A percentile compares a stretch with the other conserved stretches of the same genome.
Conservation (phyloP, 352 stramenopile species). For the Saprolegnia parasitica region DNA sequence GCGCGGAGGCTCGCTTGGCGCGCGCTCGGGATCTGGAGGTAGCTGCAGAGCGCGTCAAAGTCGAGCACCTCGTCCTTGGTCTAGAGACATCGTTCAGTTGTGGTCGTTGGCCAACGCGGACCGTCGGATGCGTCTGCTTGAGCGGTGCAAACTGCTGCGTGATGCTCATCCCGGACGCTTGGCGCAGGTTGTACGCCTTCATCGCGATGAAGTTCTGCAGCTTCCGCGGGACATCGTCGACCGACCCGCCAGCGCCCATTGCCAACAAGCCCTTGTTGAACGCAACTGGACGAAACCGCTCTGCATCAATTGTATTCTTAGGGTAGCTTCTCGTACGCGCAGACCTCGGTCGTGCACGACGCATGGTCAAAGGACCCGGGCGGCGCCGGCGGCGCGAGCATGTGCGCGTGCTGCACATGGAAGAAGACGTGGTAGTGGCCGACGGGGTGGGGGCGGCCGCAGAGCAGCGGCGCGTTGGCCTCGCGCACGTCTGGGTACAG, state of each 20-base stretch:
- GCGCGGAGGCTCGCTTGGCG: conserved; percentile 50
- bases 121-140: conserved; percentile 30
- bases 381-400: not conserved
- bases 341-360: conserved; percentile 14
- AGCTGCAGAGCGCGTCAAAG: conserved; percentile 58
- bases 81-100: not conserved
- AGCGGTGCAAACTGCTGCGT: conserved; percentile 63
- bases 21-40: conserved; percentile 63
- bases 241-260: conserved; percentile 20
- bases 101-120: not conserved
- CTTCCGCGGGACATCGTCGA: conserved; percentile 33
- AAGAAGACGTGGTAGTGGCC: conserved; percentile 27
- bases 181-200: conserved; percentile 76
- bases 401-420: not conserved
- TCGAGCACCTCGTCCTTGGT: conserved; percentile 39
- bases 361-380: conserved; percentile 16
- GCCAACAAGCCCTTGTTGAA: too few relatives aligned
- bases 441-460: not conserved
- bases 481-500: conserved; percentile 4
- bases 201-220: conserved; percentile 76
- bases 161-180: conserved; percentile 46
- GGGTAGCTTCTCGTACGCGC: not conserved
- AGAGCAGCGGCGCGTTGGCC: conserved; percentile 10
- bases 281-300: not conserved
- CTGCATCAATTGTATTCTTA: not conserved